phyloP scores from a whole-genome alignment of 371 early-diverging fungal genomes.

The Lichtheimia ornata region DNA sequence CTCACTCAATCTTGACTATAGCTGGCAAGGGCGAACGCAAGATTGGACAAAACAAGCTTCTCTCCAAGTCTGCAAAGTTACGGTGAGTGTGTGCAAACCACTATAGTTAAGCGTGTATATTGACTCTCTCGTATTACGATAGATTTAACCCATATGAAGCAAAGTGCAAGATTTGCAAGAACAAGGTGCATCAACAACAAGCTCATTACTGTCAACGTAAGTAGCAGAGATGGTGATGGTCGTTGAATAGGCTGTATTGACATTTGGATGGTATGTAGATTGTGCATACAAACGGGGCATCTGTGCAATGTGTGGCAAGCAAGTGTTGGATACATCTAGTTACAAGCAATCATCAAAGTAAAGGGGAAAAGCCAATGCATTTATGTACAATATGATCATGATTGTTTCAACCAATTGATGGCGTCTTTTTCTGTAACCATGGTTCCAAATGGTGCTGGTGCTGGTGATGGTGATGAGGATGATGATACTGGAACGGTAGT shows the following conservation, averaged over 20 bases:
- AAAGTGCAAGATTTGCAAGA: constrained; percentile 69
- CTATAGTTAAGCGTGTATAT: neutral
- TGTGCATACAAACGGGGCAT: constrained; percentile 76
- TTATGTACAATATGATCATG: neutral
- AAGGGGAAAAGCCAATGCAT: neutral
- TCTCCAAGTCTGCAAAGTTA: constrained; percentile 61
- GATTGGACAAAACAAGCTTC: constrained; percentile 69
- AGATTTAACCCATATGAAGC: constrained; percentile 55
- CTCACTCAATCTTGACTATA: constrained; percentile 15
- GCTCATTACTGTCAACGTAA: constrained; percentile 73
- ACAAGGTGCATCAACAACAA: constrained; percentile 63
- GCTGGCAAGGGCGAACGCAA: constrained; percentile 58
- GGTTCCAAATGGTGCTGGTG: constrained; percentile 7
- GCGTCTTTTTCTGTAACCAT: constrained; percentile 41
- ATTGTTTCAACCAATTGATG: constrained; percentile 31
- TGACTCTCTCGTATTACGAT: constrained; percentile 3
- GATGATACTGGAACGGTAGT: too few species aligned
- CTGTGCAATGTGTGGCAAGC: constrained; percentile 80
- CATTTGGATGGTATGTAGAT: constrained; percentile 26
- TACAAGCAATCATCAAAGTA: constrained; percentile 68
- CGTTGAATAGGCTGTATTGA: neutral
- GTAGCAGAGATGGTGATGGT: neutral
- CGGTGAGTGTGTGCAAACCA: constrained; percentile 33
- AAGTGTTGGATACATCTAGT: constrained; percentile 62
- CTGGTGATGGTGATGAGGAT: neutral